Evolutionary conservation across 306 rosid genomes (phyloP).

Genomic region (Cucurbita pepo): DNA sequence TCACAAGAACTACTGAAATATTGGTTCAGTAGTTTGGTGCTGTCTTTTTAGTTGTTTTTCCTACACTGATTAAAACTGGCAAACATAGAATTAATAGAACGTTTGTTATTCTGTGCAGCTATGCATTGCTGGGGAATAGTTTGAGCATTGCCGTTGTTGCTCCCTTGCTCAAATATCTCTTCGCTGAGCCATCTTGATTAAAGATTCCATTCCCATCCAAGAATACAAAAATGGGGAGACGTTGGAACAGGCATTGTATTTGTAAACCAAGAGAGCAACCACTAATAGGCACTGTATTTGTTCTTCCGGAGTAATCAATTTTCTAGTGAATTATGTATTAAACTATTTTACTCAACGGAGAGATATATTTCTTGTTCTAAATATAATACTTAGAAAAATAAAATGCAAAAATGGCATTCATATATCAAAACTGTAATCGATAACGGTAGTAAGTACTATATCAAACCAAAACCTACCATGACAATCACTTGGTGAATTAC

Average conservation of each 20-base stretch:
- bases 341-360: background rate
- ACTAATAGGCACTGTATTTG: no score
- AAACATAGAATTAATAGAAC: no score
- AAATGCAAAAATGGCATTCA: background rate
- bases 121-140: constrained; percentile 82
- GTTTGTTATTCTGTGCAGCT: constrained; percentile 26
- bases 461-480: background rate
- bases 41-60: no score
- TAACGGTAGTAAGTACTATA: background rate
- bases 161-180: constrained; percentile 58
- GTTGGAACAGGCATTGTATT: no score
- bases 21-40: no score
- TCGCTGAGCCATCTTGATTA: constrained; percentile 25
- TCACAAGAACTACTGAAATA: no score
- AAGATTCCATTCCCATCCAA: background rate
- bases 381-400: no score
- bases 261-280: no score
- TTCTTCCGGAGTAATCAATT: background rate
- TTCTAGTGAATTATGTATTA: background rate
- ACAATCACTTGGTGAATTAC: background rate
- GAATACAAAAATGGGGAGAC: background rate
- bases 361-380: background rate
- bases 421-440: background rate
- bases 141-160: constrained; percentile 78
- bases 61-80: no score